These are phyloP conservation scores for Ceratocystis eucalypticola DNA, from an alignment of 2,329 filamentous ascomycete genomes.

Conservation along the genomic window DNA sequence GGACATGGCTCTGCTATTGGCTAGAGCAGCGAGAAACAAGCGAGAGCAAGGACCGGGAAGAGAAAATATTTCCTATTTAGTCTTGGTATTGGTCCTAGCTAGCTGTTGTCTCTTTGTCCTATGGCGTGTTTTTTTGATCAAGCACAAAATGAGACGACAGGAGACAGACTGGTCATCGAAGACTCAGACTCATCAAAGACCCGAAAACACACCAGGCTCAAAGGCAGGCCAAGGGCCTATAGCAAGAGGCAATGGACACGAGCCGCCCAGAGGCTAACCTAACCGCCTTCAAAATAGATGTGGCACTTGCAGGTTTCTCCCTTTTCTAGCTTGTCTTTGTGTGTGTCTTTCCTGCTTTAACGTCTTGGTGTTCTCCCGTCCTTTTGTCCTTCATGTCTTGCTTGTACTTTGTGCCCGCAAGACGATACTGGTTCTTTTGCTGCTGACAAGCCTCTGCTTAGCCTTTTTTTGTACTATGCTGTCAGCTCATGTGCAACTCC, in stretches of 20 bases:
- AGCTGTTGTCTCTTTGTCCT: not conserved
- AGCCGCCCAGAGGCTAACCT: not conserved
- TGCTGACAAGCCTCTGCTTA: not conserved
- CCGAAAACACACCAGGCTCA: not conserved
- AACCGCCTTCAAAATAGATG: not conserved
- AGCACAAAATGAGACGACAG: not conserved
- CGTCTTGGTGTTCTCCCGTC: too few relatives aligned
- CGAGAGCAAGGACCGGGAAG: not conserved
- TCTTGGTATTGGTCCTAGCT: not conserved
- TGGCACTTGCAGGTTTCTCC: not conserved
- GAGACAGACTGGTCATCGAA: not conserved
- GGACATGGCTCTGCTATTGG: not conserved
- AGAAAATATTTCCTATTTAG: constrained; percentile 9
- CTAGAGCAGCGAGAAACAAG: not conserved
- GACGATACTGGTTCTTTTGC: not conserved
- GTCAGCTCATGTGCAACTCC: not conserved
- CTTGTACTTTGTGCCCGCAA: not conserved
- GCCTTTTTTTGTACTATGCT: not conserved
- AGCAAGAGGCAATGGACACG: not conserved
- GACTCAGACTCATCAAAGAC: not conserved
- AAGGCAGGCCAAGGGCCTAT: not conserved
- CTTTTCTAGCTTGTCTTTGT: not conserved
- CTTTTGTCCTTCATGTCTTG: not conserved
- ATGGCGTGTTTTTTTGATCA: not conserved
- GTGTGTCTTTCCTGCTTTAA: not conserved